Base-by-base conservation (phyloP, 805 yeast species). In the Hanseniaspora osmophila region DNA sequence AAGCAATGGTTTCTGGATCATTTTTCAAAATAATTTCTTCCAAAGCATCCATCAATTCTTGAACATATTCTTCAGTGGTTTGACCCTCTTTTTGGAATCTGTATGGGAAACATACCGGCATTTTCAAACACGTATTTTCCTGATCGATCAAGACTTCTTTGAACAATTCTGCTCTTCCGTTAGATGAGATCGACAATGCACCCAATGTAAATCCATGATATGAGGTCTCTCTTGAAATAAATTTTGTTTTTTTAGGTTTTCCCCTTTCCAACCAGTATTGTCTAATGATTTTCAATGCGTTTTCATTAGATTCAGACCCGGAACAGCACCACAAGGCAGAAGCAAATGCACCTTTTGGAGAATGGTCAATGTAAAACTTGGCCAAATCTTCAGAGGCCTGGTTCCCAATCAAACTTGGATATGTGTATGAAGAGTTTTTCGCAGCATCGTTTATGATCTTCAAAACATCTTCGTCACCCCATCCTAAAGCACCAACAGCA, bases 231-330 rank as follows among this genome's bases (percentile, higher is more conserved):
- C 76, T 64, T 11, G 70, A 60, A 45, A 72, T 69, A 45, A 66
- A 62, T 47, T 68, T 66, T 50, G 54, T 52, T 53, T 73, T 67
- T 38, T 62, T 58, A 9, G 64, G 56, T 47, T 67, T 68, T 33
- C 70, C 70, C 19, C 58, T 64, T 54, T 71, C 75, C 42, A 64
- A 52, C 49, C 61, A 66, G 52, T 70, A 70, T 54, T 71, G 75
- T 51, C 64, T 62, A 29, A 75, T 73, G 48, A 78, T 73, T 59
- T 77, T 78, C 56, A 78, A 53, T 5, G 81, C 80, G 39, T 77
- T 79, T 56, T 78, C 84, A 56, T 75, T 78, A 32, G 81, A 75
- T 59, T 78, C 84, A 29, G 82, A 67, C n/a, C 86, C 86, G 9
- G 80, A 73, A 51, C 77, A 73, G 47, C 74, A 69, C 61, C 80